Evolutionary conservation across 2,329 filamentous ascomycete species (phyloP).

Genomic region (Sporothrix mexicana): DNA sequence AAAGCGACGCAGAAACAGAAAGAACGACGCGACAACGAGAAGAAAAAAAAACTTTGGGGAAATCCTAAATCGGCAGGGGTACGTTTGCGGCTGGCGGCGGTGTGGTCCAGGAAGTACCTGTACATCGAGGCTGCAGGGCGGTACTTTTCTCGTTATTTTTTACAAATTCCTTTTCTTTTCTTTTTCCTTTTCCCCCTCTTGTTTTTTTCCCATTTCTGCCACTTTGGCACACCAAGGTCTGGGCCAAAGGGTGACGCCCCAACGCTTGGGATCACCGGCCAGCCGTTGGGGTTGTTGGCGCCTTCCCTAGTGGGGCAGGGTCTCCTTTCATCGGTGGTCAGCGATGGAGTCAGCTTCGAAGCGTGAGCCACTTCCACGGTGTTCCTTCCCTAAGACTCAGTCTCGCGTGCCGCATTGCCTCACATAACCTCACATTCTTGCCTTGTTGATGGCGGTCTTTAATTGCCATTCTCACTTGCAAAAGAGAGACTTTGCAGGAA

Average conservation of each 20-base stretch:
- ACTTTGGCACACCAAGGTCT: neutral
- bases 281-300: slow-evolving; percentile 32
- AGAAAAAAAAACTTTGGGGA: slow-evolving; percentile 41
- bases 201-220: neutral
- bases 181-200: neutral
- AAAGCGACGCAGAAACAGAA: slow-evolving; percentile 26
- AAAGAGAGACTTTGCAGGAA: neutral
- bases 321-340: slow-evolving; percentile 27
- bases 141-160: neutral
- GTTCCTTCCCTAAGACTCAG: slow-evolving; percentile 3
- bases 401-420: neutral
- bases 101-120: slow-evolving; percentile 42
- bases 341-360: slow-evolving; percentile 23
- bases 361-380: slow-evolving; percentile 1
- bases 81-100: slow-evolving; percentile 38
- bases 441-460: neutral
- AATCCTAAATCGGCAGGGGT: slow-evolving; percentile 36
- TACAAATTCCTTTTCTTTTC: slow-evolving; percentile 21
- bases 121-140: slow-evolving; percentile 36
- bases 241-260: slow-evolving; percentile 14
- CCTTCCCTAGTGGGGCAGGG: slow-evolving; percentile 28
- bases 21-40: slow-evolving; percentile 9
- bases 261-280: slow-evolving; percentile 29
- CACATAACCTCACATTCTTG: neutral
- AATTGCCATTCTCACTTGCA: neutral